A percentile compares a stretch with the other conserved stretches of the same genome.
Evolutionary conservation across 1,284 basidiomycete species (phyloP).

Genomic region (Marasmius sp.): DNA sequence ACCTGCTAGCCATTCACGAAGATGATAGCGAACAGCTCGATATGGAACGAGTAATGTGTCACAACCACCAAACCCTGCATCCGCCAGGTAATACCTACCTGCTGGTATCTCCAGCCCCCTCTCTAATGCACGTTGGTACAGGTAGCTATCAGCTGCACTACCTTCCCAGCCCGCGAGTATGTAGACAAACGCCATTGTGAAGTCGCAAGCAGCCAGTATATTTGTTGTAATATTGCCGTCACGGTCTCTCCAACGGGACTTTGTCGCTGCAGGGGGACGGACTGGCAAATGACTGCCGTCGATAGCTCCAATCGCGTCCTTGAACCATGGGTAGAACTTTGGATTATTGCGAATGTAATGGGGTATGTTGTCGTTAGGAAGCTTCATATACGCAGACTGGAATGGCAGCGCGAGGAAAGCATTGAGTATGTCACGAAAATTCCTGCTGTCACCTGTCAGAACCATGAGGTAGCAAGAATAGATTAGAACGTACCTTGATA

Average conservation of each 20-base stretch:
- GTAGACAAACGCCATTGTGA: conserved; percentile 27
- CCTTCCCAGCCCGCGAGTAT: conserved; percentile 32
- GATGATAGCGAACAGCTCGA: conserved; percentile 28
- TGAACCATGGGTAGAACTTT: conserved; percentile 4
- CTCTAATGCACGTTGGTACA: conserved; percentile 21
- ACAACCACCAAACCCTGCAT: conserved; percentile 36
- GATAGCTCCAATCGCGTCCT: background rate
- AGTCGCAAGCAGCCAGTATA: conserved; percentile 10
- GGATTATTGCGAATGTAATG: background rate
- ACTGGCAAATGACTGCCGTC: conserved; percentile 6
- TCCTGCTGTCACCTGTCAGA: too few relatives aligned
- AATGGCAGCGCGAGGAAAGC: too few relatives aligned
- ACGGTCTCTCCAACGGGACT: background rate
- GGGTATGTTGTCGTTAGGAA: too few relatives aligned
- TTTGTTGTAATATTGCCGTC: conserved; percentile 3
- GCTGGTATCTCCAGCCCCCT: conserved; percentile 28
- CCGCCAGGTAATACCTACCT: conserved; percentile 35
- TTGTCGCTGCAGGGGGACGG: background rate
- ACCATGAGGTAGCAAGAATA: too few relatives aligned
- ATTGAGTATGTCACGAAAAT: too few relatives aligned
- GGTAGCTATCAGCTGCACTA: conserved; percentile 25
- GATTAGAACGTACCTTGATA: too few relatives aligned
- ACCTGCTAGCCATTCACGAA: conserved; percentile 34
- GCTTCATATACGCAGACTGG: too few relatives aligned
- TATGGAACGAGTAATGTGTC: conserved; percentile 33